Percentiles rank a stretch among this genome's conserved stretches.
Evolutionary conservation across 352 stramenopile species (phyloP).

Genomic region (Pythium brachiatum): DNA sequence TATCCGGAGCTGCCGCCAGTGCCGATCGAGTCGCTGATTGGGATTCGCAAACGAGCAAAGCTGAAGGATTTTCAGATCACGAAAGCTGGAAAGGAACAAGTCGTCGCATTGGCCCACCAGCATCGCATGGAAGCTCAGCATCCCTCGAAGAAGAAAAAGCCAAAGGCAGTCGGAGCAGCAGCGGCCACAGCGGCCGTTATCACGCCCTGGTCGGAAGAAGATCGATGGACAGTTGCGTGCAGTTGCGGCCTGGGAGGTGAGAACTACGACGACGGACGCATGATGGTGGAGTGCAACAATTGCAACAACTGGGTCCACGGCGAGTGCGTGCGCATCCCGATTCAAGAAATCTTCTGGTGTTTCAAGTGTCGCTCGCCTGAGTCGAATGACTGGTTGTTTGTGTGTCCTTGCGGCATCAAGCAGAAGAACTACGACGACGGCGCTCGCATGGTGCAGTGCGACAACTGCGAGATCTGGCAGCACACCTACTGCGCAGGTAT

Average conservation of each 20-base stretch:
- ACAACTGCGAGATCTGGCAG: constrained; percentile 69
- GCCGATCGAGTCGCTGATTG: constrained; percentile 59
- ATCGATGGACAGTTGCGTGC: constrained; percentile 35
- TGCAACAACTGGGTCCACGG: constrained; percentile 57
- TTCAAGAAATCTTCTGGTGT: constrained; percentile 58
- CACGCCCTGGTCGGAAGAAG: constrained; percentile 21
- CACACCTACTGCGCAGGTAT: constrained; percentile 67
- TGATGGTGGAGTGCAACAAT: constrained; percentile 41
- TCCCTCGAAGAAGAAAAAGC: constrained; percentile 30
- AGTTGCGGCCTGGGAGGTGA: constrained; percentile 28
- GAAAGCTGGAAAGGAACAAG: constrained; percentile 34
- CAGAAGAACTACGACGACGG: constrained; percentile 66
- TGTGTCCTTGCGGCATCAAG: constrained; percentile 60
- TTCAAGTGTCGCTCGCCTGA: constrained; percentile 35
- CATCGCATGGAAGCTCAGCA: constrained; percentile 16
- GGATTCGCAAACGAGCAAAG: constrained; percentile 48
- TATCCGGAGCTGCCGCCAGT: constrained; percentile 56
- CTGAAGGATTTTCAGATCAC: constrained; percentile 55
- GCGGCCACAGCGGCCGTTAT: neutral
- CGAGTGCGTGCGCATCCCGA: constrained; percentile 39
- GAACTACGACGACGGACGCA: constrained; percentile 45
- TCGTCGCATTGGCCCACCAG: constrained; percentile 13
- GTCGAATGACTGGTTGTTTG: constrained; percentile 54
- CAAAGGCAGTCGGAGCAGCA: neutral
- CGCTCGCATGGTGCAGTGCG: constrained; percentile 70